phyloP scores from a whole-genome alignment of 2,329 filamentous ascomycete species.

The Mollisia scopiformis region DNA sequence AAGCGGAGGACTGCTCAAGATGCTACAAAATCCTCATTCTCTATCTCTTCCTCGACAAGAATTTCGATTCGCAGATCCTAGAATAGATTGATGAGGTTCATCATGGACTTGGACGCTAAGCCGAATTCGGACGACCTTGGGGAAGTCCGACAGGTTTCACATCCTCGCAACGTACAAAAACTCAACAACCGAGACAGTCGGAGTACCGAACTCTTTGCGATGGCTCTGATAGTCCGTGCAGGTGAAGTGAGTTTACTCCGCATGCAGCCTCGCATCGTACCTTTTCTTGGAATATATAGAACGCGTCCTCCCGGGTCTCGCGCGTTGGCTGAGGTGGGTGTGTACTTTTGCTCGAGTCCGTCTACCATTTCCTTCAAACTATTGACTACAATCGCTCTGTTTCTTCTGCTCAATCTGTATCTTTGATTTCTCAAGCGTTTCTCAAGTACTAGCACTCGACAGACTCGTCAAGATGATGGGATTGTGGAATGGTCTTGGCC shows the following conservation, averaged over 20 bases:
- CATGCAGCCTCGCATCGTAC: neutral
- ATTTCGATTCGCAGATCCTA: neutral
- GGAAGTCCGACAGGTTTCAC: conserved; percentile 6
- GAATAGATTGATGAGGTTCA: neutral
- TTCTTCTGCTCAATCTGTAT: neutral
- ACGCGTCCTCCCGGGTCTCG: neutral
- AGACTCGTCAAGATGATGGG: conserved; percentile 36
- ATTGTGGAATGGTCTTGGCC: conserved; percentile 15
- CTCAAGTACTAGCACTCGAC: neutral
- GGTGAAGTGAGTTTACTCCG: neutral
- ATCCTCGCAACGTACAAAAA: neutral
- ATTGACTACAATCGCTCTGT: neutral
- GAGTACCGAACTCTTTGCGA: neutral
- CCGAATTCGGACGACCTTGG: neutral
- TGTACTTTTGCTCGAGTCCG: neutral
- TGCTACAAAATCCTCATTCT: too few species aligned
- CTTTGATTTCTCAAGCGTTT: neutral
- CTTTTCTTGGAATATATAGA: neutral
- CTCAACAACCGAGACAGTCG: neutral
- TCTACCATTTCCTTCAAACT: neutral
- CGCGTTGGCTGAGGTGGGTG: neutral
- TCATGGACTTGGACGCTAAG: neutral
- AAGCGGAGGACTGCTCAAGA: too few species aligned
- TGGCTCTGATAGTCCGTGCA: neutral
- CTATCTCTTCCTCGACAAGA: neutral